Evolutionary conservation across 345 rosid genomes (phyloP).

Genomic region (Kandelia obovata): DNA sequence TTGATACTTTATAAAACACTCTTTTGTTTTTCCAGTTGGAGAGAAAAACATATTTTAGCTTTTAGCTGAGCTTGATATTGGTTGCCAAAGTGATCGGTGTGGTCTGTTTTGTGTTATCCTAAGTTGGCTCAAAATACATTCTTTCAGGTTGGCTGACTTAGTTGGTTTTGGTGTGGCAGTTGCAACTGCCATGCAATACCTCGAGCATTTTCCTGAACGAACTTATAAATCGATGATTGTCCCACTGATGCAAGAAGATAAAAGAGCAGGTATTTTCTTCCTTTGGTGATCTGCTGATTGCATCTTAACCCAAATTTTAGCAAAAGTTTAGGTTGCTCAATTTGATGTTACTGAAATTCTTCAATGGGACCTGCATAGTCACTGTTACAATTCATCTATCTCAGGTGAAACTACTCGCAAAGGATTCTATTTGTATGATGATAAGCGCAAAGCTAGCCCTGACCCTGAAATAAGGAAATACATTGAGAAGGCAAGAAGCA

Average conservation of each 20-base stretch:
- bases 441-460: constrained; percentile 77
- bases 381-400: neutral
- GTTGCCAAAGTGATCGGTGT: neutral
- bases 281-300: neutral
- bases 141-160: constrained; percentile 72
- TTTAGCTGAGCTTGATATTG: neutral
- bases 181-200: constrained; percentile 75
- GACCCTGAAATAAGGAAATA: constrained; percentile 77
- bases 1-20: neutral
- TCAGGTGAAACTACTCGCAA: constrained; percentile 77
- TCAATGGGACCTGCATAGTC: neutral
- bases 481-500: constrained; percentile 74
- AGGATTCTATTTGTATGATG: constrained; percentile 84
- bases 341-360: neutral
- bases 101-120: too few relatives aligned
- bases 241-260: constrained; percentile 88
- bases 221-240: constrained; percentile 81
- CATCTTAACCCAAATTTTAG: neutral
- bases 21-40: neutral
- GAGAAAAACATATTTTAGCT: neutral
- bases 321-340: neutral
- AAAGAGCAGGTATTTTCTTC: constrained; percentile 60
- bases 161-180: constrained; percentile 92
- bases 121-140: neutral
- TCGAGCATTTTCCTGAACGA: constrained; percentile 76